Conservation (phyloP, 176 grass and related monocot genomes). For the Saccharum spontaneum region DNA sequence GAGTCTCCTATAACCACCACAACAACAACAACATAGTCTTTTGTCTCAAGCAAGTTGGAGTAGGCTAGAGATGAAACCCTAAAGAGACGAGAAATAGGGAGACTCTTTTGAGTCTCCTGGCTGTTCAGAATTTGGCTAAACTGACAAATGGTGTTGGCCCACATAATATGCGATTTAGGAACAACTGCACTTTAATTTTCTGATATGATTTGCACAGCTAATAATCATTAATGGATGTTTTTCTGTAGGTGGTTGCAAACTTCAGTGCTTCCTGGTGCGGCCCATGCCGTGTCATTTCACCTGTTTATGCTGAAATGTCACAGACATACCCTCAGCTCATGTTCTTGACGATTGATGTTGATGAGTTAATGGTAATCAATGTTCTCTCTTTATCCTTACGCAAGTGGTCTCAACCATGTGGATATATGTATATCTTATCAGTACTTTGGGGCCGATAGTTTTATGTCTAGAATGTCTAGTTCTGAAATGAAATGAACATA, state of each 20-base stretch:
- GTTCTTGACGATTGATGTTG: constrained; percentile 71
- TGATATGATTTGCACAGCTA: not conserved
- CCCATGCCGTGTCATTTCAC: constrained; percentile 62
- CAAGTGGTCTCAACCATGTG: not conserved
- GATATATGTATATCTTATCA: not conserved
- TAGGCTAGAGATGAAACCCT: no score
- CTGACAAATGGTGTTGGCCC: not conserved
- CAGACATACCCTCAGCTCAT: constrained; percentile 67
- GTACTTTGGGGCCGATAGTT: not conserved
- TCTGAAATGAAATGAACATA: not conserved
- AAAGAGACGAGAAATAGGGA: no score
- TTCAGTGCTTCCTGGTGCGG: constrained; percentile 85
- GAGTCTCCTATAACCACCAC: no score
- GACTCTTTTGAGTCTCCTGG: not conserved
- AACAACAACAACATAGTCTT: no score
- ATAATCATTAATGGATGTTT: not conserved
- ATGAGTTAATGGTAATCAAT: constrained; percentile 59
- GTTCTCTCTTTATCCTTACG: not conserved
- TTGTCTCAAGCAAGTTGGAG: no score
- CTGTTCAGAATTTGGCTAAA: not conserved
- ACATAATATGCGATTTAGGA: not conserved
- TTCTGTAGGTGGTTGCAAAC: constrained; percentile 63
- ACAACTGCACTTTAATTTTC: not conserved
- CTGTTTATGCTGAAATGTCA: constrained; percentile 65
- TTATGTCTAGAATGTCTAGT: not conserved